Conservation (phyloP, 495 filamentous ascomycete species). For the Xanthoparmelia taractica region DNA sequence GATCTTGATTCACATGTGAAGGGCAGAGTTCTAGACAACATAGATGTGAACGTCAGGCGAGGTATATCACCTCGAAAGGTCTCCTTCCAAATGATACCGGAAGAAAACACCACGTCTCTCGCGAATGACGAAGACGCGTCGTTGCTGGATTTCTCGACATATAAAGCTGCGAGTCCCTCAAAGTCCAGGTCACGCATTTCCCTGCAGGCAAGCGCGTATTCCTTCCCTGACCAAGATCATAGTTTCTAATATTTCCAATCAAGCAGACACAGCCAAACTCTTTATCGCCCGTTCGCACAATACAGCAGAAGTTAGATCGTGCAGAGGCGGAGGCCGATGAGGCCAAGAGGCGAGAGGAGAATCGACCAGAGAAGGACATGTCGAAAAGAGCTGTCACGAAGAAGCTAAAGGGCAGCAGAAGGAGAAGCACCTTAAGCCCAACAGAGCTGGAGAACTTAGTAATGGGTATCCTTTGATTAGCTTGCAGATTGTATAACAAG, state of each 20-base stretch:
- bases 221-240: constrained; percentile 20
- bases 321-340: constrained; percentile 41
- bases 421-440: constrained; percentile 64
- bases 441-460: constrained; percentile 58
- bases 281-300: constrained; percentile 19
- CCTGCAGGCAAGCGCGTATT: constrained; percentile 32
- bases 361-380: constrained; percentile 40
- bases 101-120: constrained; percentile 32
- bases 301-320: constrained; percentile 41
- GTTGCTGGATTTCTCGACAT: constrained; percentile 33
- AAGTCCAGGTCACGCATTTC: constrained; percentile 32
- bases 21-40: constrained; percentile 37
- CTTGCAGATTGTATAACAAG: not conserved
- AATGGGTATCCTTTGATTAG: constrained; percentile 32
- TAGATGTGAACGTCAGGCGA: constrained; percentile 37
- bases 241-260: constrained; percentile 23
- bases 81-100: constrained; percentile 37
- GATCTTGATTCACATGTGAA: constrained; percentile 9
- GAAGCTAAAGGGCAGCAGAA: constrained; percentile 42
- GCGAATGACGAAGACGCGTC: constrained; percentile 34
- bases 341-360: constrained; percentile 36
- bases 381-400: constrained; percentile 35
- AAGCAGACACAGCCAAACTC: constrained; percentile 26
- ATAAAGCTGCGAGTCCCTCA: constrained; percentile 28
- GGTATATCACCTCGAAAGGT: constrained; percentile 38